These are phyloP conservation scores for Arthrobotrys iridis DNA, from an alignment of 2,329 filamentous ascomycete genomes.

Conservation along the genomic window DNA sequence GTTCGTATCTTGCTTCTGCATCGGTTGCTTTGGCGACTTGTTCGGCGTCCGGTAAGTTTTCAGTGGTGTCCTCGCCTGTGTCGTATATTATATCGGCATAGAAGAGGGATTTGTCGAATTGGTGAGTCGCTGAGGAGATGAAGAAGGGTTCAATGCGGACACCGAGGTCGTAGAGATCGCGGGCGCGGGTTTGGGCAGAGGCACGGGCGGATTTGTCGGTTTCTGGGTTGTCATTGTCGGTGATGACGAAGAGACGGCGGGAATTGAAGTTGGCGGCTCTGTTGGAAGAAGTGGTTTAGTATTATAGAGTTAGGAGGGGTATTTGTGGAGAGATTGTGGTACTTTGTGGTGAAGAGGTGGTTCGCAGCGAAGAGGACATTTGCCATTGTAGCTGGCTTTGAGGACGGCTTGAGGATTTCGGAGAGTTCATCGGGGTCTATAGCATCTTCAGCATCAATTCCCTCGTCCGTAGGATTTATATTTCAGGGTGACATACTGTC, in stretches of 20 bases:
- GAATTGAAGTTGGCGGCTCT: conserved; percentile 89
- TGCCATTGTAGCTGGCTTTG: conserved; percentile 79
- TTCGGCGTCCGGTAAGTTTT: conserved; percentile 56
- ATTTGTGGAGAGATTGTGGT: neutral
- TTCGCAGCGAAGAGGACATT: conserved; percentile 95
- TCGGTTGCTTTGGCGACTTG: conserved; percentile 71
- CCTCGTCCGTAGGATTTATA: neutral
- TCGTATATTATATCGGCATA: conserved; percentile 97
- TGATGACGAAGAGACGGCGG: conserved; percentile 91
- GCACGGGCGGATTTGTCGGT: conserved; percentile 76
- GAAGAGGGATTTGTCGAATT: conserved; percentile 85
- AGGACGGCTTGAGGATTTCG: conserved; percentile 74
- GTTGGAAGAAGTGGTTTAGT: conserved; percentile 19
- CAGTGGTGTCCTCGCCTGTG: conserved; percentile 62
- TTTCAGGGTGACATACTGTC: conserved; percentile 64
- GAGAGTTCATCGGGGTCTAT: conserved; percentile 75
- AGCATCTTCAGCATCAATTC: neutral
- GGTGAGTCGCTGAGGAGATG: conserved; percentile 74
- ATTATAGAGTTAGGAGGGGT: neutral
- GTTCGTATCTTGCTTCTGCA: conserved; percentile 61
- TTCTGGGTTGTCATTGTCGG: conserved; percentile 90
- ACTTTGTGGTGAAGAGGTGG: conserved; percentile 90
- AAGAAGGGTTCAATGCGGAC: conserved; percentile 93
- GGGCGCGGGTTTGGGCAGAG: conserved; percentile 84
- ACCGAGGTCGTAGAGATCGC: conserved; percentile 92